Evolutionary conservation across 208 protist species (phyloP).

Genomic region (Phytomonas francai): DNA sequence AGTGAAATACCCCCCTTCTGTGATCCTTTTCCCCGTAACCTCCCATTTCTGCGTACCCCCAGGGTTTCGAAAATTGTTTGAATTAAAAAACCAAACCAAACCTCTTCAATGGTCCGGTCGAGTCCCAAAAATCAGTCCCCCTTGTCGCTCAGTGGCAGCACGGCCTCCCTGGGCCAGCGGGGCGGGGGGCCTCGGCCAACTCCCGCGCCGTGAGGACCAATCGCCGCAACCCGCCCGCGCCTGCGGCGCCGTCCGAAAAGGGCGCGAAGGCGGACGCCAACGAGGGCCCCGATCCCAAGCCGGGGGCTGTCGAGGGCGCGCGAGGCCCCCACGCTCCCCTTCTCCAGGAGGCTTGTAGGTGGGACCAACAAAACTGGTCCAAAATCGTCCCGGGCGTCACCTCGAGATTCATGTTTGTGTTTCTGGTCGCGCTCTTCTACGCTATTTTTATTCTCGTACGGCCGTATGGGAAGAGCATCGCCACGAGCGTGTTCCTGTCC

Average conservation of each 20-base stretch:
- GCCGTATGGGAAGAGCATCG: constrained; percentile 50
- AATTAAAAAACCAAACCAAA: neutral
- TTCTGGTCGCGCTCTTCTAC: constrained; percentile 32
- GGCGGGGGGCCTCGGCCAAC: too few species aligned
- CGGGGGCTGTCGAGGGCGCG: neutral
- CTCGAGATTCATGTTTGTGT: constrained; percentile 39
- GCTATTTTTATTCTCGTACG: constrained; percentile 33
- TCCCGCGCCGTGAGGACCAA: too few species aligned
- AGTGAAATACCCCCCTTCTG: neutral
- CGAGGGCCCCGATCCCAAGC: too few species aligned
- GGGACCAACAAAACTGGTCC: constrained; percentile 33
- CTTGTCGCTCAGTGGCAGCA: neutral
- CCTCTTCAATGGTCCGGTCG: neutral
- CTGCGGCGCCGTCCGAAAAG: too few species aligned
- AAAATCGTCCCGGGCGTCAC: constrained; percentile 40
- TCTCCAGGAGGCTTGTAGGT: too few species aligned
- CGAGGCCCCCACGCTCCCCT: neutral
- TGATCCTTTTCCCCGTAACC: neutral
- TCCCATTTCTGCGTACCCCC: neutral
- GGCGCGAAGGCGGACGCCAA: too few species aligned
- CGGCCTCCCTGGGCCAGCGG: neutral
- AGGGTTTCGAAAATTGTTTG: neutral
- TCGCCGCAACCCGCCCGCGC: too few species aligned
- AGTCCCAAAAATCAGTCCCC: neutral
- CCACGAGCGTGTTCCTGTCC: constrained; percentile 44